These are phyloP conservation scores for Polyplosphaeria fusca DNA, from an alignment of 495 filamentous ascomycete species.

Conservation along the genomic window DNA sequence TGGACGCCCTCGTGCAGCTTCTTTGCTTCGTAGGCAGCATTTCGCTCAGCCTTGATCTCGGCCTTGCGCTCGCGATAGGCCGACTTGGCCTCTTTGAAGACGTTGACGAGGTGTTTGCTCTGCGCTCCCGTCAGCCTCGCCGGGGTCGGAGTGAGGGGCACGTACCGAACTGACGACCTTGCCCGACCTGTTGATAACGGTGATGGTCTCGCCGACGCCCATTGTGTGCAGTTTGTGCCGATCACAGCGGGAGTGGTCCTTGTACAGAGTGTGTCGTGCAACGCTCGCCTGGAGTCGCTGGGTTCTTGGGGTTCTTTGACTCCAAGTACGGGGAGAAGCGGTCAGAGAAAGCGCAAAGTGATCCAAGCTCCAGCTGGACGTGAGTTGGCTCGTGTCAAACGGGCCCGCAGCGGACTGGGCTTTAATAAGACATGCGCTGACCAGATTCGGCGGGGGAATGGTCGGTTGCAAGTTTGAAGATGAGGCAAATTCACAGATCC, in stretches of 20 bases:
- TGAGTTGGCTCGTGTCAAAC: neutral
- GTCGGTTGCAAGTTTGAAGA: constrained; percentile 4
- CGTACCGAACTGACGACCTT: constrained; percentile 89
- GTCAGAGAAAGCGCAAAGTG: constrained; percentile 3
- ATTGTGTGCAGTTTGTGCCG: constrained; percentile 10
- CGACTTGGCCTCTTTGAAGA: constrained; percentile 83
- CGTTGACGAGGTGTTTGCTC: constrained; percentile 82
- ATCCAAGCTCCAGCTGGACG: neutral
- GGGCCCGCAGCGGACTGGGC: neutral
- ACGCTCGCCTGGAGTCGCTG: constrained; percentile 14
- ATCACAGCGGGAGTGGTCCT: neutral
- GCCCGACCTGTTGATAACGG: constrained; percentile 87
- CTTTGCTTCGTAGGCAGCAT: constrained; percentile 54
- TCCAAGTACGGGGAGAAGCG: constrained; percentile 23
- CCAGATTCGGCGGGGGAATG: constrained; percentile 6
- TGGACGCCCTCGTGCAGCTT: constrained; percentile 50
- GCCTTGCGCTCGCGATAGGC: constrained; percentile 82
- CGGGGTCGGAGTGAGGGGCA: neutral
- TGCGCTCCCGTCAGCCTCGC: constrained; percentile 37
- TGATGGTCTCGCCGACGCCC: constrained; percentile 67
- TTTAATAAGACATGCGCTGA: constrained; percentile 8
- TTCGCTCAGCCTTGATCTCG: constrained; percentile 64
- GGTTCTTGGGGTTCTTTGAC: constrained; percentile 7
- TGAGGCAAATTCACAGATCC: constrained; percentile 17
- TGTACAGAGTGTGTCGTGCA: constrained; percentile 15